These are phyloP conservation scores for Starmerella vitae DNA, from an alignment of 805 yeast species.

Conservation along the genomic window DNA sequence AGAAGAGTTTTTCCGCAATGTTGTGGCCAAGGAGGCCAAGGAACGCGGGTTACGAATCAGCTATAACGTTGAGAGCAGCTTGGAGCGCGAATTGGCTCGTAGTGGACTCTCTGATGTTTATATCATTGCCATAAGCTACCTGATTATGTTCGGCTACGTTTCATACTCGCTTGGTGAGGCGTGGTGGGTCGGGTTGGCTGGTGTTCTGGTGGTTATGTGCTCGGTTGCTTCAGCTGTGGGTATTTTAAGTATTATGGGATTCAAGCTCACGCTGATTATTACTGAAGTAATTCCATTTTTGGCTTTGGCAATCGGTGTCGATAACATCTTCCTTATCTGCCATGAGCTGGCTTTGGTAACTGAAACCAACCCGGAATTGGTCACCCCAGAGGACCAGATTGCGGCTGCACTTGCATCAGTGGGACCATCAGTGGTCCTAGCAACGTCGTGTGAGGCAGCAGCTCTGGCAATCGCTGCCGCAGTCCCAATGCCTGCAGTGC, in stretches of 20 bases:
- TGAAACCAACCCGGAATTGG: conserved; percentile 32
- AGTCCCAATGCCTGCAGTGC: conserved; percentile 92
- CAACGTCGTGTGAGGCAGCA: conserved; percentile 63
- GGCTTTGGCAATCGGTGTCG: conserved; percentile 91
- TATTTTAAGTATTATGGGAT: conserved; percentile 55
- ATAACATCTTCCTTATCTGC: conserved; percentile 74
- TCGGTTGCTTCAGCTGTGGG: conserved; percentile 81
- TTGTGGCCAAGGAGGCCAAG: conserved; percentile 36
- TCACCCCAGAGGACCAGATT: conserved; percentile 44
- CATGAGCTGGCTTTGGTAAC: conserved; percentile 57
- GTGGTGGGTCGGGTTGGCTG: conserved; percentile 67
- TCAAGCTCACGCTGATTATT: conserved; percentile 78
- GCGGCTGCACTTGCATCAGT: conserved; percentile 53
- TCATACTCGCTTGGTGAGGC: conserved; percentile 71
- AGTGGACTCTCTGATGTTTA: conserved; percentile 66
- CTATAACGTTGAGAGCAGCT: conserved; percentile 70
- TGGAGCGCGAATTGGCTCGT: conserved; percentile 70
- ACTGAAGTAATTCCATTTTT: conserved; percentile 95
- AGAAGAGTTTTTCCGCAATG: conserved; percentile 38
- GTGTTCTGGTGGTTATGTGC: conserved; percentile 63
- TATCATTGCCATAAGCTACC: conserved; percentile 59
- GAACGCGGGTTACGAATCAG: conserved; percentile 45
- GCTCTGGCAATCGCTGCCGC: conserved; percentile 66
- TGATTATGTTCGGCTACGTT: conserved; percentile 79
- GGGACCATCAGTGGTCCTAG: conserved; percentile 76